These are phyloP conservation scores for Brassica balearica DNA, from an alignment of 441 rosid genomes.

Conservation along the genomic window DNA sequence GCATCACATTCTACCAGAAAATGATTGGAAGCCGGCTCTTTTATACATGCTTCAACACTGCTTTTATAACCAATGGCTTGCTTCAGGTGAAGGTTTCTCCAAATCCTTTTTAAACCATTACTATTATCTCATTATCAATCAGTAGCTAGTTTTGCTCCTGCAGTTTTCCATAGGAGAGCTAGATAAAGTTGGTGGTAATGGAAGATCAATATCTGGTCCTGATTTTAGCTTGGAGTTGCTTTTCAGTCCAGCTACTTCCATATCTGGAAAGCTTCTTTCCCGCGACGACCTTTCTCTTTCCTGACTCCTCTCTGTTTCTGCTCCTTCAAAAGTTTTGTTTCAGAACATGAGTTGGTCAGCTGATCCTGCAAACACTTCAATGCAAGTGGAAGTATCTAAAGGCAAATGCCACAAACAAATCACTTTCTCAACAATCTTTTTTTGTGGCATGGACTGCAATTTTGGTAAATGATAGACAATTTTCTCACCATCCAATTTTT, in stretches of 20 bases:
- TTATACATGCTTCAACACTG: conserved; percentile 88
- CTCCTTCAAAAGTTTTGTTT: background rate
- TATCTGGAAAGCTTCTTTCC: conserved; percentile 35
- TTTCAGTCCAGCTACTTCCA: conserved; percentile 75
- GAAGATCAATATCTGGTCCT: conserved; percentile 74
- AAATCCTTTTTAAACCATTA: background rate
- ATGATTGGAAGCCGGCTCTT: conserved; percentile 87
- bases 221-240: conserved; percentile 84
- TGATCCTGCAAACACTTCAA: conserved; percentile 30
- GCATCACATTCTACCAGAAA: conserved; percentile 84
- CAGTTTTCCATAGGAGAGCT: conserved; percentile 68
- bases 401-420: conserved; percentile 7
- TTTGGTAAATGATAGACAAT: conserved; percentile 40
- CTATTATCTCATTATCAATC: background rate
- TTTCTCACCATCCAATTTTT: conserved; percentile 34
- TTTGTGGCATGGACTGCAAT: conserved; percentile 23
- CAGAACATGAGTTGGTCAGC: conserved; percentile 16
- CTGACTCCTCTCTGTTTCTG: conserved; percentile 24
- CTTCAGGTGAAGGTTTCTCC: conserved; percentile 61
- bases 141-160: conserved; percentile 4
- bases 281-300: conserved; percentile 27
- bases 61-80: conserved; percentile 80
- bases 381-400: background rate
- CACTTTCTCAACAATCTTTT: background rate
- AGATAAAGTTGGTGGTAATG: conserved; percentile 79